A percentile compares a stretch with the other conserved stretches of the same genome.
Conservation (phyloP, 176 grass and related monocot genomes). For the Aegilops sharonensis region DNA sequence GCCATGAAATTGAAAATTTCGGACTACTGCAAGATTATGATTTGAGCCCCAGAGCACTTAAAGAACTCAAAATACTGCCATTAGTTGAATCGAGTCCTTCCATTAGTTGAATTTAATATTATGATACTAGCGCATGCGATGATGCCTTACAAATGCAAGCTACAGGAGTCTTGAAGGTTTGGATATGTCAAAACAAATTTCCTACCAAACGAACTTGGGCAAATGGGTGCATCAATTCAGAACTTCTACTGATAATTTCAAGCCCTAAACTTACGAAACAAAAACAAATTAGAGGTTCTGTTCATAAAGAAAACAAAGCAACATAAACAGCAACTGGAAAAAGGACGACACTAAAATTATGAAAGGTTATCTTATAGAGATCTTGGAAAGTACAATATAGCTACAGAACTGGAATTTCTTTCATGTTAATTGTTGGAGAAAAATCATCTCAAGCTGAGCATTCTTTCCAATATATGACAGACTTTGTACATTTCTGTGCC, state of each 20-base stretch:
- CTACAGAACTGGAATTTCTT: constrained; percentile 15
- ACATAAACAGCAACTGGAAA: not conserved
- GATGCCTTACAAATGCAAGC: not conserved
- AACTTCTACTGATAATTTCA: not conserved
- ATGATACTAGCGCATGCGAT: not conserved
- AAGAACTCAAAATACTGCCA: not conserved
- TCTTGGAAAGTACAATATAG: not conserved
- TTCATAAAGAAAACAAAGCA: not conserved
- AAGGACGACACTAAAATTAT: not conserved
- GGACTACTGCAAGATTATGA: not conserved
- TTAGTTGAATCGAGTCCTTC: not conserved
- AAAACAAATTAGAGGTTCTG: not conserved
- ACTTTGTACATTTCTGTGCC: constrained; percentile 66
- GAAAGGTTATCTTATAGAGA: not conserved
- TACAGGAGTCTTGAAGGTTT: not conserved
- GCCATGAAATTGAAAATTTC: not conserved
- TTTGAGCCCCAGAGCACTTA: not conserved
- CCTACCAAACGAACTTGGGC: not conserved
- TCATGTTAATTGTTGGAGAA: constrained; percentile 14
- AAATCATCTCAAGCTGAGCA: constrained; percentile 56
- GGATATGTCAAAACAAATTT: constrained; percentile 5
- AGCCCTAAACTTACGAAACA: not conserved
- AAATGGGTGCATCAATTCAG: not conserved
- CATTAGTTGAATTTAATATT: not conserved
- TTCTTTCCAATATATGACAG: constrained; percentile 64